These are phyloP conservation scores for Fomitopsis palustris DNA, from an alignment of 1,284 basidiomycete genomes.

Conservation along the genomic window DNA sequence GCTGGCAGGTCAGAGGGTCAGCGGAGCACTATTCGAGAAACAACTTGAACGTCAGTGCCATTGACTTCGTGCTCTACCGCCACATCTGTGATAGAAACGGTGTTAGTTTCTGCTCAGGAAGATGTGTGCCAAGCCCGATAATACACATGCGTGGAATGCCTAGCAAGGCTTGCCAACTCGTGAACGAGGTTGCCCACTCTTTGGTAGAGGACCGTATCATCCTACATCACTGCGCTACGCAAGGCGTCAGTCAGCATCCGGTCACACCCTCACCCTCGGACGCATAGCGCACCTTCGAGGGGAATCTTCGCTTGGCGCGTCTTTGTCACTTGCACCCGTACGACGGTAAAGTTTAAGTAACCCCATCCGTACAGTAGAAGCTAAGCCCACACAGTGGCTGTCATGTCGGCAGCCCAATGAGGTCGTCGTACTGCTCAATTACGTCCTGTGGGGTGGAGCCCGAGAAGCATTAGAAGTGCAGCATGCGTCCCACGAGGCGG, in stretches of 20 bases:
- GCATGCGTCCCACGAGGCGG: conserved; percentile 60
- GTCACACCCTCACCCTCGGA: background rate
- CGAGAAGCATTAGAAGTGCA: conserved; percentile 63
- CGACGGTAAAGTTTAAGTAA: conserved; percentile 30
- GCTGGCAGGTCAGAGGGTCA: conserved; percentile 21
- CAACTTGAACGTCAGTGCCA: conserved; percentile 32
- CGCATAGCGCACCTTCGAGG: conserved; percentile 46
- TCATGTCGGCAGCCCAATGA: conserved; percentile 62
- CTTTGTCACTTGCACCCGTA: conserved; percentile 37
- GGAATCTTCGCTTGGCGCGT: conserved; percentile 40
- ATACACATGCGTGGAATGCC: background rate
- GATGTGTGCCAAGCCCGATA: conserved; percentile 17
- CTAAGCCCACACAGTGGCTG: conserved; percentile 69
- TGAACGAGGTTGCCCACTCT: conserved; percentile 61
- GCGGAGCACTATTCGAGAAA: conserved; percentile 8
- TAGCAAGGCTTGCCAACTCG: conserved; percentile 45
- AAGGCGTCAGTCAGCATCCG: conserved; percentile 4
- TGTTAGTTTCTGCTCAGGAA: too few relatives aligned
- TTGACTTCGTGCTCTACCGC: conserved; percentile 34
- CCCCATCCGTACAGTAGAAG: conserved; percentile 64
- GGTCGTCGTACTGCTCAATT: conserved; percentile 62
- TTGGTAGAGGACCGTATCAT: conserved; percentile 73
- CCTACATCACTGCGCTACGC: conserved; percentile 58
- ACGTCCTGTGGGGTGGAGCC: conserved; percentile 61
- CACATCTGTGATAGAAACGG: conserved; percentile 37